Evolutionary conservation across 164 flowering plant genomes (phyloP).

Genomic region (Umbilicus rupestris): DNA sequence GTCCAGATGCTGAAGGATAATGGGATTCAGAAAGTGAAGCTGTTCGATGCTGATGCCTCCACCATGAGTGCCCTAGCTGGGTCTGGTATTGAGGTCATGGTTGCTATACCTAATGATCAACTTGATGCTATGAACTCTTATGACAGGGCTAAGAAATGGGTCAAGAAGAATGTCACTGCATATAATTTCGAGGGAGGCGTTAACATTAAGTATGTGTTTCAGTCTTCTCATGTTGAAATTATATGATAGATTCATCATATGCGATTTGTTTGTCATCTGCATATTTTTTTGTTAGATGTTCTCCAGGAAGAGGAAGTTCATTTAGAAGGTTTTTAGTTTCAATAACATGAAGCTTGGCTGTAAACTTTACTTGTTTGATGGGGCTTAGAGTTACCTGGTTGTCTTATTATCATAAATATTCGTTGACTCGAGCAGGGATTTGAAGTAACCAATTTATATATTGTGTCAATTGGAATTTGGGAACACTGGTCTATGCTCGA

Average conservation of each 20-base stretch:
- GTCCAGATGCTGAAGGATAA: slow-evolving; percentile 43
- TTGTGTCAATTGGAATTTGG: neutral
- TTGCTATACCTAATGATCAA: slow-evolving; percentile 47
- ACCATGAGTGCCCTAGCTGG: slow-evolving; percentile 25
- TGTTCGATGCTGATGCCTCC: slow-evolving; percentile 32
- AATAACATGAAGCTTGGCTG: too few species aligned
- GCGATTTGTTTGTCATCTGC: neutral
- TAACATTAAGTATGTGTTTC: slow-evolving; percentile 26
- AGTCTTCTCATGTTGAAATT: neutral
- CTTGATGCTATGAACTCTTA: slow-evolving; percentile 19
- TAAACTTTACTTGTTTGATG: neutral
- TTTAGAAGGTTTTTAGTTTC: too few species aligned
- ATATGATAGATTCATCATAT: neutral
- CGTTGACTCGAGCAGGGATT: neutral
- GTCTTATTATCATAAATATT: neutral
- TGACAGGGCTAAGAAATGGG: slow-evolving; percentile 37
- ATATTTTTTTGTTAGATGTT: too few species aligned
- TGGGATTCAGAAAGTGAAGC: slow-evolving; percentile 40
- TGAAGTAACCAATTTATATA: neutral
- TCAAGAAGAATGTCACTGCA: slow-evolving; percentile 30
- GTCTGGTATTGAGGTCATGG: slow-evolving; percentile 46
- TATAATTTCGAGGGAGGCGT: slow-evolving; percentile 26
- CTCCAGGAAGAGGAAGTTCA: too few species aligned
- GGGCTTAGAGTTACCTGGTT: too few species aligned
- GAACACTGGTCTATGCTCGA: neutral